Evolutionary conservation across 1,284 basidiomycete species (phyloP).

Genomic region (Singerocomus rubriflavus): DNA sequence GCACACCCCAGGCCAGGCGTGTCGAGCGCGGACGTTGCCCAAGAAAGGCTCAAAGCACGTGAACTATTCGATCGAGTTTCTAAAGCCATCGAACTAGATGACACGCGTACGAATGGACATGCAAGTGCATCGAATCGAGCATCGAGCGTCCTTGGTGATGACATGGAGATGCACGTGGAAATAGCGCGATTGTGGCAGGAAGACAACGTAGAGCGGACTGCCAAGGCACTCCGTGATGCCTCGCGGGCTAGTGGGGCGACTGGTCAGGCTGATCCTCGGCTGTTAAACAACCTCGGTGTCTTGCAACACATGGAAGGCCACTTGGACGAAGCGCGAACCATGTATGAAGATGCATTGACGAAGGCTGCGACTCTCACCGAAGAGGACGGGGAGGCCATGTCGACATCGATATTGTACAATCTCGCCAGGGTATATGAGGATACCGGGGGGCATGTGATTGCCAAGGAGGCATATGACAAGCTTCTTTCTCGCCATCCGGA

Average conservation of each 20-base stretch:
- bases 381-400: constrained; percentile 61
- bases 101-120: constrained; percentile 41
- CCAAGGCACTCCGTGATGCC: constrained; percentile 73
- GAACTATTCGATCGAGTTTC: constrained; percentile 78
- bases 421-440: constrained; percentile 88
- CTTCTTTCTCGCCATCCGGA: constrained; percentile 85
- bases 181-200: constrained; percentile 85
- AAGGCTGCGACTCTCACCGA: constrained; percentile 47
- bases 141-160: constrained; percentile 42
- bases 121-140: constrained; percentile 23
- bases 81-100: constrained; percentile 62
- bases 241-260: constrained; percentile 53
- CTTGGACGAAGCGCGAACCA: constrained; percentile 49
- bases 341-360: constrained; percentile 70
- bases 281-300: constrained; percentile 83
- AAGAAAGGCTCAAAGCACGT: constrained; percentile 73
- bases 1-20: constrained; percentile 77
- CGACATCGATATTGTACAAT: constrained; percentile 85
- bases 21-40: constrained; percentile 65
- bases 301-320: constrained; percentile 73
- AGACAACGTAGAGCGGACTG: constrained; percentile 71
- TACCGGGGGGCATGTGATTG: constrained; percentile 64
- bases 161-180: constrained; percentile 83
- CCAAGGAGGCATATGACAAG: constrained; percentile 83
- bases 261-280: constrained; percentile 54